phyloP scores from a whole-genome alignment of 352 stramenopile species.

The Elongisporangium prolatum region DNA sequence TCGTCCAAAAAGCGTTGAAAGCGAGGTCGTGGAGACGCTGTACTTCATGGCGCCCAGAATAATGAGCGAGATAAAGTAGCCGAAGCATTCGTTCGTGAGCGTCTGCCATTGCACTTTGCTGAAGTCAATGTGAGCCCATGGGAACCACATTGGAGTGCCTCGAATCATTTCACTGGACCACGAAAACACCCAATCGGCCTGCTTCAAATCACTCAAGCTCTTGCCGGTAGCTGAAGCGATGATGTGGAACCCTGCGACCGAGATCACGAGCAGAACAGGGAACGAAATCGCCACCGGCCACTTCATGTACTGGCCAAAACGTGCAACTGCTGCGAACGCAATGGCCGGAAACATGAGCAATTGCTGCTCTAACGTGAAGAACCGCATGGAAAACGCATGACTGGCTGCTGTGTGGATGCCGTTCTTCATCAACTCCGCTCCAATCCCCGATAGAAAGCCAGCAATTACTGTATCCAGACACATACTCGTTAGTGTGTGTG shows the following conservation, averaged over 20 bases:
- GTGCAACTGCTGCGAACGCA: constrained; percentile 47
- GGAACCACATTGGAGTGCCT: constrained; percentile 74
- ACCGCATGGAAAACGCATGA: constrained; percentile 38
- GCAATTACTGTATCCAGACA: constrained; percentile 41
- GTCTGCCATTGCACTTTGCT: constrained; percentile 52
- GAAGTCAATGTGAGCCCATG: constrained; percentile 69
- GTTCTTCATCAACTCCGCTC: constrained; percentile 72
- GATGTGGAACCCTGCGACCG: constrained; percentile 57
- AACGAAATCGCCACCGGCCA: constrained; percentile 71
- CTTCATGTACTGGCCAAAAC: constrained; percentile 53
- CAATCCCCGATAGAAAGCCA: constrained; percentile 76
- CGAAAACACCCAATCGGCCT: constrained; percentile 54
- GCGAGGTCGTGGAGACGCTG: constrained; percentile 70
- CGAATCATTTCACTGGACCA: constrained; percentile 57
- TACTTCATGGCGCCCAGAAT: constrained; percentile 80
- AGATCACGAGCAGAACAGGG: constrained; percentile 52
- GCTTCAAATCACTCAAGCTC: constrained; percentile 27
- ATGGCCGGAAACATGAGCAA: constrained; percentile 52
- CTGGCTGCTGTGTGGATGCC: constrained; percentile 74
- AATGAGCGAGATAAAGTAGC: constrained; percentile 60
- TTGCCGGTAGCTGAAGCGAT: constrained; percentile 21
- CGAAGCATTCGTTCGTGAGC: constrained; percentile 51
- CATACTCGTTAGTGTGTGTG: background rate
- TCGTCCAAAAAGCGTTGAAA: constrained; percentile 73
- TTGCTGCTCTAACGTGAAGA: constrained; percentile 58